Evolutionary conservation across 1,284 basidiomycete genomes (phyloP), one percentile per base, ranked within the genome.

Genomic region (Papiliotrema flavescens): DNA sequence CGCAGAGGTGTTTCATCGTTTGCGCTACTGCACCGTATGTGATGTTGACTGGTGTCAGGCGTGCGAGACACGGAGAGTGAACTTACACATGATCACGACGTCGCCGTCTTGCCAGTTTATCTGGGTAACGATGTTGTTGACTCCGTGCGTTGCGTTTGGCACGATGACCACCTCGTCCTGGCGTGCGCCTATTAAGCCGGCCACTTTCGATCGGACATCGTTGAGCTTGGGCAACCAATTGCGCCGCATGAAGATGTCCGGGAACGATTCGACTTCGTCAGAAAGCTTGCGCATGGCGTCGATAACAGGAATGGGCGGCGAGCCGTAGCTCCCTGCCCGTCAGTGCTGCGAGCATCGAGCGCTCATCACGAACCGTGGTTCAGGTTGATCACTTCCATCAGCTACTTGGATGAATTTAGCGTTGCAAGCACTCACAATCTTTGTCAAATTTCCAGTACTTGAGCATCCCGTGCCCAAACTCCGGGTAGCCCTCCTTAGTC

Each of bases 51-150:
- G 58, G 19, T n/a, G 19, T 37, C 9, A 45, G 34, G 34, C 20
- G 3, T 24, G 24, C 34, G 28, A 32, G 36, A 20, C 28, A 32
- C 17, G 46, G 14, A 19, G 57, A 17, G 32, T 17, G 51, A 2
- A 63, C 79, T 62, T 49, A 83, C 82, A 80, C 26, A 66, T 73
- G 28, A 83, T 64, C 37, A 84, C 73, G 9, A 83, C 62, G 61
- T 84, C 83, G 3, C 79, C 81, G 24, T 79, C 74, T 24, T 75
- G 66, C 81, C 80, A 84, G 23, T 78, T 73, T 24, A 90, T 78
- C 64, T 87, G 88, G 41, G 80, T 71, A 45, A 88, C 66, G 35
- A 90, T 76, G 8, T 83, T 87, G 62, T 85, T 84, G 40, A 90
- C 61, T 1, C 85, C 88, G 61, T 84, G 81, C 0, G 84, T 84